A percentile compares a stretch with the other conserved stretches of the same genome.
phyloP scores from a whole-genome alignment of 441 rosid species.

The Populus hybrid region DNA sequence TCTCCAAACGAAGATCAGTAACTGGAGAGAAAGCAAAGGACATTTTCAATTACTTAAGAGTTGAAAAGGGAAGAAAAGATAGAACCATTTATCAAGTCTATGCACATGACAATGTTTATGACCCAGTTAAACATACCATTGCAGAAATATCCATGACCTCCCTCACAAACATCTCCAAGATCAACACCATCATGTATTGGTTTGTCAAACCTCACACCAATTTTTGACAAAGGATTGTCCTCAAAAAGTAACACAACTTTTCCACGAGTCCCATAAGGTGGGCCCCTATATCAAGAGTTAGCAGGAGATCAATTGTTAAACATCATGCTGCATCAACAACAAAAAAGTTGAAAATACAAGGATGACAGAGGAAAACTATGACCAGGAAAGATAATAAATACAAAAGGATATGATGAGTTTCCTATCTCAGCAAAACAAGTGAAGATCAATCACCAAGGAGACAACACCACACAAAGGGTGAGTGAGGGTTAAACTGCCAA shows the following conservation, averaged over 20 bases:
- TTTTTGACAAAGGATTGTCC: slow-evolving; percentile 63
- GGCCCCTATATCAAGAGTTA: slow-evolving; percentile 48
- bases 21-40: slow-evolving; percentile 30
- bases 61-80: slow-evolving; percentile 11
- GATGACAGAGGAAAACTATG: neutral
- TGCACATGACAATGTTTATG: slow-evolving; percentile 3
- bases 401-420: neutral
- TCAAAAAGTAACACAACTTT: slow-evolving; percentile 53
- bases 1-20: slow-evolving; percentile 65
- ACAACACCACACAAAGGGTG: neutral
- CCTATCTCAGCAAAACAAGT: neutral
- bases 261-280: slow-evolving; percentile 56
- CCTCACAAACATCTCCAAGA: slow-evolving; percentile 63
- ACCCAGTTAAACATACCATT: slow-evolving; percentile 40
- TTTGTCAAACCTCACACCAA: slow-evolving; percentile 73
- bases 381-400: neutral
- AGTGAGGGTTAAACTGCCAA: neutral
- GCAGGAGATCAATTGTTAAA: slow-evolving; percentile 18
- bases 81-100: slow-evolving; percentile 3
- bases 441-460: neutral
- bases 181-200: slow-evolving; percentile 66
- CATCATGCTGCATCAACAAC: slow-evolving; percentile 8
- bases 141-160: slow-evolving; percentile 68
- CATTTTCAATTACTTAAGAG: slow-evolving; percentile 15
- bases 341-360: slow-evolving; percentile 3